Base-by-base conservation (phyloP, 164 flowering plant species). In the Piper betle region DNA sequence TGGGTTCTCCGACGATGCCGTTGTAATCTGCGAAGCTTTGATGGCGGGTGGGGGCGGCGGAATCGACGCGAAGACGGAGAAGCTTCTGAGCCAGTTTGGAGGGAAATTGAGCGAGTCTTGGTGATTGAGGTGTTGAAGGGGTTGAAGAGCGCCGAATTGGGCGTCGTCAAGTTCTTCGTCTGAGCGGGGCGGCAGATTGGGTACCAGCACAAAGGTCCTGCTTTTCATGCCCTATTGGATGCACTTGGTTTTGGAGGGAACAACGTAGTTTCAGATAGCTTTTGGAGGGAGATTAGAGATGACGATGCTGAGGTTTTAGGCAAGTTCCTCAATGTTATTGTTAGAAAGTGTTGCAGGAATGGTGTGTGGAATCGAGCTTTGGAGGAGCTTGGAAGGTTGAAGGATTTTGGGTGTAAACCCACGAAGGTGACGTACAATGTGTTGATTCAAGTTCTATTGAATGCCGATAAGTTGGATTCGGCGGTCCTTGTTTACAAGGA, bases 121-220 rank as follows among this genome's bases (percentile, higher is more conserved):
- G 88, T 89, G 17, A 72, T 82, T 66, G 81, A 80, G 66, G 98
- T 89, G 43, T 69, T 92, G 70, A 77, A 62, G 62, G 70, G 75
- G 16, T 55, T 84, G n/a, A 68, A 68, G 48, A 75, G 67, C 66
- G 79, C 80, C 46, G 82, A 77, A 62, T 62, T 77, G 64, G 74
- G 79, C 64, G 84, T 92, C 18, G n/a, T n/a, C n/a, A 78, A 78
- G 68, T 92, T 92, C 65, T 92, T 92, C 71, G 52, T 84, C 3
- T 92, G 98, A 96, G 93, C 91, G 4, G 96, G 87, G 52, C 72
- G 85, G 46, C 98, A 89, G 71, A 82, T 92, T 59, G 95, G 98
- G 37, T 92, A 87, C 65, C 55, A 37, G 60, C 98, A 92, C 60
- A 73, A 82, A 13, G 55, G 39, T 6, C 59, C 73, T 42, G 85